phyloP scores from a whole-genome alignment of 2,329 filamentous ascomycete genomes.

The Pseudomassariella vexata region DNA sequence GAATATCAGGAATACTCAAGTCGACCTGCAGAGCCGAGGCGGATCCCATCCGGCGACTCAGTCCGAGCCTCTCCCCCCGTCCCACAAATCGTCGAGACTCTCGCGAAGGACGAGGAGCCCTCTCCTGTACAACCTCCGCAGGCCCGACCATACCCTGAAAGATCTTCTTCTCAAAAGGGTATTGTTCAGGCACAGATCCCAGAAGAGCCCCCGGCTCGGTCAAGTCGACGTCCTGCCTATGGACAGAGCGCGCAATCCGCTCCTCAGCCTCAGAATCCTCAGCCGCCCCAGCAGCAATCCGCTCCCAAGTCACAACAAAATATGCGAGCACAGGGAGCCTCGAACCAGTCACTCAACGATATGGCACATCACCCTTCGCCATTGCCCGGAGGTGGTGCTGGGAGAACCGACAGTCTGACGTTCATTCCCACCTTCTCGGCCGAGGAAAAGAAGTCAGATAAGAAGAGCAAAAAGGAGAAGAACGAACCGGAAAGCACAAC shows the following conservation, averaged over 20 bases:
- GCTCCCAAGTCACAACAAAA: constrained; percentile 13
- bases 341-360: constrained; percentile 54
- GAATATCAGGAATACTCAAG: constrained; percentile 14
- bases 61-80: constrained; percentile 26
- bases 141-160: constrained; percentile 39
- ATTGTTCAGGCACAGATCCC: constrained; percentile 28
- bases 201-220: constrained; percentile 42
- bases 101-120: constrained; percentile 36
- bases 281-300: constrained; percentile 13
- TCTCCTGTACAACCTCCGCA: constrained; percentile 16
- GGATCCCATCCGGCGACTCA: constrained; percentile 14
- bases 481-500: constrained; percentile 53
- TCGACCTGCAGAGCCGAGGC: constrained; percentile 13
- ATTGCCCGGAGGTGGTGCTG: constrained; percentile 61
- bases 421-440: constrained; percentile 67
- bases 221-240: constrained; percentile 32
- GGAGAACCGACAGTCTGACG: constrained; percentile 69
- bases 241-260: constrained; percentile 21
- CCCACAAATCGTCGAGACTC: constrained; percentile 62
- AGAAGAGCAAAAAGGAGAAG: constrained; percentile 69
- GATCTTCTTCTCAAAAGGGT: constrained; percentile 47
- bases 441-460: constrained; percentile 71
- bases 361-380: constrained; percentile 61
- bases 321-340: constrained; percentile 25
- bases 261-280: constrained; percentile 10